A percentile compares a stretch with the other conserved stretches of the same genome.
phyloP scores from a whole-genome alignment of 2,329 filamentous ascomycete species.

The Scytalidium lignicola region DNA sequence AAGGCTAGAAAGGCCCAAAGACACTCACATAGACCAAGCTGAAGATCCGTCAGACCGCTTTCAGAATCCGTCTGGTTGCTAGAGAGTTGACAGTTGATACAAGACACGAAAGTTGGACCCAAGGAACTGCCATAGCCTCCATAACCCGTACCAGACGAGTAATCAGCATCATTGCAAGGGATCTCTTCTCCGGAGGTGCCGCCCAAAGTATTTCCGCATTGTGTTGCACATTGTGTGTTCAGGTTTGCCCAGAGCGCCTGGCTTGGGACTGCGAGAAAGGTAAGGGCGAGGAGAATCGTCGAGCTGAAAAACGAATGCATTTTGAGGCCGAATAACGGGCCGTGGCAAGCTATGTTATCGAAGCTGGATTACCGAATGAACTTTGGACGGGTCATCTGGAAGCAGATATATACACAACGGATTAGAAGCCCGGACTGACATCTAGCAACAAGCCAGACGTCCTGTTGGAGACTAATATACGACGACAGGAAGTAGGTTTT shows the following conservation, averaged over 20 bases:
- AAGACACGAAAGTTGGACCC: conserved; percentile 15
- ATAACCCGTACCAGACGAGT: conserved; percentile 2
- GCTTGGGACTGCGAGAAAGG: conserved; percentile 11
- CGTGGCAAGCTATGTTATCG: too few species aligned
- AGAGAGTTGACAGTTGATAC: conserved; percentile 22
- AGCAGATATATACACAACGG: too few species aligned
- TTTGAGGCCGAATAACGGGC: conserved; percentile 7
- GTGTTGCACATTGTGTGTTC: conserved; percentile 21
- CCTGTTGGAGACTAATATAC: too few species aligned
- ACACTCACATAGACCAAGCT: conserved; percentile 50
- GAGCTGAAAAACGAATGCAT: conserved; percentile 16
- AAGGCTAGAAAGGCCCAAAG: background rate
- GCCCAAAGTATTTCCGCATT: conserved; percentile 24
- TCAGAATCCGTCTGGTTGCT: conserved; percentile 40
- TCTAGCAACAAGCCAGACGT: too few species aligned
- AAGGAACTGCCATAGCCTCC: conserved; percentile 6
- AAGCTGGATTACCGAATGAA: too few species aligned
- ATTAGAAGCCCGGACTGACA: too few species aligned
- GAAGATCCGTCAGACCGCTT: conserved; percentile 44
- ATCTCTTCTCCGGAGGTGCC: conserved; percentile 19
- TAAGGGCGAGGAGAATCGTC: conserved; percentile 15
- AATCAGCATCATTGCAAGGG: conserved; percentile 10
- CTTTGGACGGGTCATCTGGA: too few species aligned
- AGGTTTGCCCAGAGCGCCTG: conserved; percentile 16
- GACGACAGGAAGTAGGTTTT: background rate